Evolutionary conservation across 164 flowering plant genomes (phyloP), one percentile per base, ranked within the genome.

Genomic region (Paratinospora sagittata): DNA sequence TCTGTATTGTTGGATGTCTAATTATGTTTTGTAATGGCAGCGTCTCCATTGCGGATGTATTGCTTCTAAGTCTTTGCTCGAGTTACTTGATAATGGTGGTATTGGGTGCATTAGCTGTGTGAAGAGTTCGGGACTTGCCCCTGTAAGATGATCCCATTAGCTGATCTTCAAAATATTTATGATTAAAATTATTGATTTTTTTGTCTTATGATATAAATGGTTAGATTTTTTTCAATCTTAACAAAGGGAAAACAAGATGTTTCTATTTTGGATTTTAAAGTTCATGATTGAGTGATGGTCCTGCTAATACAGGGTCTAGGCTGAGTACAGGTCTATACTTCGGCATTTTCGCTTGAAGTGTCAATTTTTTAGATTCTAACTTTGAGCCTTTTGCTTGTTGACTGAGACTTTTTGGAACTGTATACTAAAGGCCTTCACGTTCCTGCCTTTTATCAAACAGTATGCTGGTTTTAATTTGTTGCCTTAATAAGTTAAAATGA

Each of bases 31-130:
- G 21, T 63, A 55, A 73, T 78, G 65, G 77, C 91, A 93, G 98
- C 87, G 84, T 68, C 87, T 93, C 61, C 98, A 93, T 80, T 93
- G 98, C 83, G 98, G 98, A 76, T 93, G 98, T 82, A 82, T 88
- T 77, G 96, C 84, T 75, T 89, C 98, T 17, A 81, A 74, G 74
- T 69, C 82, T 72, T 77, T 82, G 67, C 34, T 87, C 52, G 91
- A 83, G 81, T 77, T 90, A 45, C 90, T 88, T 66, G 97, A 93
- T 72, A 69, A 79, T 72, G 97, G 97, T 41, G 97, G 96, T 23
- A 86, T 93, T 23, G 85, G 70, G 67, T 93, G 98, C 63, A 72
- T 72, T 72, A 76, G 69, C 84, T 91, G 98, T 63, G 62, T 78
- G 34, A 88, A 73, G 69, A 85, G 70, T 49, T 74, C 81, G 43